phyloP scores from a whole-genome alignment of 2,329 filamentous ascomycete genomes.

The Pyrenophora seminiperda region DNA sequence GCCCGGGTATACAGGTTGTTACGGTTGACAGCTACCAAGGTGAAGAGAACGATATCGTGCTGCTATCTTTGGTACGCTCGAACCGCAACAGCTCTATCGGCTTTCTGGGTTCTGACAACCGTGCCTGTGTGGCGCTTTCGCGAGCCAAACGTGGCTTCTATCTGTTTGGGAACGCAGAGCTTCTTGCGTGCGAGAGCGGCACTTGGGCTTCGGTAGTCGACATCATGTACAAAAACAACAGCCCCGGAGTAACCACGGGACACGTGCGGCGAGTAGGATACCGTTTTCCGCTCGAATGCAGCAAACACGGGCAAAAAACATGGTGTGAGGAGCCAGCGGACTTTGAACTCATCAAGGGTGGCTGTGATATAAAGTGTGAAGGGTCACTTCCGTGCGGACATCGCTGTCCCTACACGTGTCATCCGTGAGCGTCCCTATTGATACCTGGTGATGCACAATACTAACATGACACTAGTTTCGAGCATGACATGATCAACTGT shows the following conservation, averaged over 20 bases:
- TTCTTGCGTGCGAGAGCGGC: slow-evolving; percentile 53
- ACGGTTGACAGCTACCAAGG: slow-evolving; percentile 85
- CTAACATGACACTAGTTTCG: slow-evolving; percentile 25
- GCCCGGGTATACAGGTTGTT: slow-evolving; percentile 61
- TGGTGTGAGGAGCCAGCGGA: slow-evolving; percentile 52
- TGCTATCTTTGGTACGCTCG: slow-evolving; percentile 81
- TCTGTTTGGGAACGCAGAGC: slow-evolving; percentile 76
- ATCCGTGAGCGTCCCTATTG: slow-evolving; percentile 29
- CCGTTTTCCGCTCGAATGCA: slow-evolving; percentile 68
- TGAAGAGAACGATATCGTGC: slow-evolving; percentile 85
- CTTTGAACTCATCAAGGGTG: slow-evolving; percentile 39
- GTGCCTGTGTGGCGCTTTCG: slow-evolving; percentile 66
- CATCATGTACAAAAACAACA: slow-evolving; percentile 52
- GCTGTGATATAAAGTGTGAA: slow-evolving; percentile 35
- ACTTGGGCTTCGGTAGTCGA: slow-evolving; percentile 60
- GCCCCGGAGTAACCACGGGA: slow-evolving; percentile 33
- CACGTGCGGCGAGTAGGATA: slow-evolving; percentile 51
- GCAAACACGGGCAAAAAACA: slow-evolving; percentile 60
- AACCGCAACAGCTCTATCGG: slow-evolving; percentile 65
- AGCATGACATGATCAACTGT: slow-evolving; percentile 39
- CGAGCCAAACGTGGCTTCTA: slow-evolving; percentile 81
- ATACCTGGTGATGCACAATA: background rate
- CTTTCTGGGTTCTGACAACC: slow-evolving; percentile 71
- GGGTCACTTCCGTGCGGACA: slow-evolving; percentile 43
- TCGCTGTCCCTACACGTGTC: slow-evolving; percentile 41